Evolutionary conservation across 306 rosid genomes (phyloP).

Genomic region (barrel medic (Medicago truncatula)): MtrunA17r5.0-ANR NC_053048.1:39156501-39157000

Average conservation of each 20-base stretch:
- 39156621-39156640: constrained; percentile 76
- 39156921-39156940: constrained; percentile 86
- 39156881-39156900: constrained; percentile 25
- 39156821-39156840: constrained; percentile 4
- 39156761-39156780: constrained; percentile 14
- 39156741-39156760: constrained; percentile 20
- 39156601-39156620: constrained; percentile 78
- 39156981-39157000: constrained; percentile 93
- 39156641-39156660: constrained; percentile 77
- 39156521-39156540: constrained; percentile 54
- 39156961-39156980: constrained; percentile 91
- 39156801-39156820: constrained; percentile 9
- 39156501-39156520: not conserved
- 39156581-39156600: constrained; percentile 94
- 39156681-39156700: constrained; percentile 27
- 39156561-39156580: constrained; percentile 91
- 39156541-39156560: constrained; percentile 86
- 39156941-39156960: constrained; percentile 63
- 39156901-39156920: constrained; percentile 31
- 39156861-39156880: constrained; percentile 34
- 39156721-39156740: constrained; percentile 12
- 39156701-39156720: constrained; percentile 11
- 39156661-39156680: constrained; percentile 24
- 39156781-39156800: not conserved
- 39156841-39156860: constrained; percentile 19